phyloP scores from a whole-genome alignment of 257 asterid species.

The Henckelia pumila region DNA sequence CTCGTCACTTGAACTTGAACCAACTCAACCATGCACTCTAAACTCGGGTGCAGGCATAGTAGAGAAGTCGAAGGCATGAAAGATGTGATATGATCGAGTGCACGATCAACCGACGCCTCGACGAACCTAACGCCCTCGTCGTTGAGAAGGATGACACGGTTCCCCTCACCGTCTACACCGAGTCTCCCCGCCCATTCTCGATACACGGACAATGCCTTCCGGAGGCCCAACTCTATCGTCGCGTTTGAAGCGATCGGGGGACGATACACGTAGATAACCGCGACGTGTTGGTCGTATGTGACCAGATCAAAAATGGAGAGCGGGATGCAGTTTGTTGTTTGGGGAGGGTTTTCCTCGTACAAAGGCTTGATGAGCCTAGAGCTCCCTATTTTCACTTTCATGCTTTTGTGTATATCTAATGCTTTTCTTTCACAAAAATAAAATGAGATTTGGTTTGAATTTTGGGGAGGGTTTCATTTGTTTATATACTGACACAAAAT shows the following conservation, averaged over 20 bases:
- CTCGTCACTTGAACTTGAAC: conserved; percentile 79
- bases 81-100: conserved; percentile 43
- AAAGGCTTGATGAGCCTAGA: conserved; percentile 66
- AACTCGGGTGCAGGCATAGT: conserved; percentile 60
- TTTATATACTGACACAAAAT: conserved; percentile 26
- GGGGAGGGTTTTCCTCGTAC: conserved; percentile 51
- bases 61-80: conserved; percentile 48
- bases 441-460: conserved; percentile 21
- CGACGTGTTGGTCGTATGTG: conserved; percentile 66
- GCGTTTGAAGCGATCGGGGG: conserved; percentile 65
- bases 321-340: conserved; percentile 34
- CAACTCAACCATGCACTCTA: conserved; percentile 52
- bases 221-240: conserved; percentile 52
- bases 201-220: conserved; percentile 52
- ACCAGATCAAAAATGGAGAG: conserved; percentile 70
- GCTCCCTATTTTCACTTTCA: conserved; percentile 55
- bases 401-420: conserved; percentile 7
- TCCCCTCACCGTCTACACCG: conserved; percentile 40
- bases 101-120: conserved; percentile 61
- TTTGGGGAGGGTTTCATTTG: conserved; percentile 22
- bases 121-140: conserved; percentile 75
- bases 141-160: conserved; percentile 47
- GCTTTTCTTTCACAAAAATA: conserved; percentile 7
- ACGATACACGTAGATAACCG: conserved; percentile 67
- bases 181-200: conserved; percentile 86